Evolutionary conservation across 2,329 filamentous ascomycete species (phyloP), one percentile per base, ranked within the genome.

Genomic region (Knufia petricola): DNA sequence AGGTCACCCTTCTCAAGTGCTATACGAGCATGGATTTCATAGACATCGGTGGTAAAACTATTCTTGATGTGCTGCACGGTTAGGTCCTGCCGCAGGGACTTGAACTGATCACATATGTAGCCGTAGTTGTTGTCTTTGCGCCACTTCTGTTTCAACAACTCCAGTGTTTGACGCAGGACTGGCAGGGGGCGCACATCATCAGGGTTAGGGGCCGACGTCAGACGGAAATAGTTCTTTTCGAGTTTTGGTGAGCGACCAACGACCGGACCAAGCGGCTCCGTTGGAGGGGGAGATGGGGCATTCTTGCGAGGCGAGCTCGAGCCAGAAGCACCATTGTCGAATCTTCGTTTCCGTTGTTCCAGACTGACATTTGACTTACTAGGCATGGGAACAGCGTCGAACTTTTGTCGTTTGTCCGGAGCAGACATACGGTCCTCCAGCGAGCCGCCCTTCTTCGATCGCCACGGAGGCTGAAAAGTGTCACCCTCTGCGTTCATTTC

Each of bases 91-190:
- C 92, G 87, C 66, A 98, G 77, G 13, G 92, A 95, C 69, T 98
- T 98, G 76, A 98, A 94, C 75, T 98, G 92, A 65, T 98, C 89
- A 78, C 92, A 96, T 55, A 95, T 94, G 69, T 95, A 98, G 58
- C 81, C 82, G 68, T 98, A 98, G 69, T 96, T 95, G 69, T 82
- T 84, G 60, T 95, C 88, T 59, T 82, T 80, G 63, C 82, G 85
- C 92, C 92, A 98, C 70, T 94, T 96, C 71, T 83, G 85, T 73
- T 94, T 94, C 55, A 98, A 72, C 42, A 94, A 71, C 58, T 94
- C 87, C 66, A 98, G 69, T 4, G 90, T 89, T 68, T 92, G 82
- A 58, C 84, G 81, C 55, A 98, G 71, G 19, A 98, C 74, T 42
- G 70, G 69, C 62, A 94, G 76, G 19, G 92, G 92, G 39, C 92